phyloP scores from a whole-genome alignment of 2,329 filamentous ascomycete genomes.

The Triangularia verruculosa region DNA sequence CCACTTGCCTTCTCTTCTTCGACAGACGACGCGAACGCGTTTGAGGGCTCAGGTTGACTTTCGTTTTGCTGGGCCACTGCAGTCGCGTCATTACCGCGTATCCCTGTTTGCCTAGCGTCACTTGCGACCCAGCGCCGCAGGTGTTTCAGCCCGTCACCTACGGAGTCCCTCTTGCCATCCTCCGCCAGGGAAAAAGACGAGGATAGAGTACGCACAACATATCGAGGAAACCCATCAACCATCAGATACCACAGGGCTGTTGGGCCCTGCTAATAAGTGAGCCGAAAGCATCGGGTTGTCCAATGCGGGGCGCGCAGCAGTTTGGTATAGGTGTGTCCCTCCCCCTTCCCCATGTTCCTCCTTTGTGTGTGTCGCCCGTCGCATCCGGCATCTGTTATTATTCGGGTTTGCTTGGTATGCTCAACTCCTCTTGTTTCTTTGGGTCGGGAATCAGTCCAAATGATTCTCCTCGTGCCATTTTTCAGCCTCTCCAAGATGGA shows the following conservation, averaged over 20 bases:
- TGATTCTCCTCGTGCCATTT: not conserved
- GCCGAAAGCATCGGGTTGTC: not conserved
- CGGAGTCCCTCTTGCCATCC: not conserved
- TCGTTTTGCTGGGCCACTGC: slow-evolving; percentile 1
- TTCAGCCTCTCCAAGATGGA: not conserved
- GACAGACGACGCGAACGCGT: slow-evolving; percentile 5
- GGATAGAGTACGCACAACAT: not conserved
- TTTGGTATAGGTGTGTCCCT: not conserved
- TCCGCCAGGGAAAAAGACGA: not conserved
- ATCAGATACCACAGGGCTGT: not conserved
- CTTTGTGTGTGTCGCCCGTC: slow-evolving; percentile 10
- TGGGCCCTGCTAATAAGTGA: not conserved
- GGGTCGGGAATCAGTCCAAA: not conserved
- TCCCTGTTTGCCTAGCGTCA: slow-evolving; percentile 12
- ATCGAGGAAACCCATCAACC: not conserved
- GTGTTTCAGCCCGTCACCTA: slow-evolving; percentile 12
- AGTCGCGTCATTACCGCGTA: slow-evolving; percentile 29
- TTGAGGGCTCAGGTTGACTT: slow-evolving; percentile 3
- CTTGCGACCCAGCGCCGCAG: slow-evolving; percentile 13
- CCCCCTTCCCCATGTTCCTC: not conserved
- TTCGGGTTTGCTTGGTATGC: not conserved
- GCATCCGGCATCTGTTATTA: slow-evolving; percentile 10
- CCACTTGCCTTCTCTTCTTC: not conserved
- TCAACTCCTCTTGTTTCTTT: not conserved
- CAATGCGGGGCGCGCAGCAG: not conserved